These are phyloP conservation scores for Penstemon davidsonii DNA, from an alignment of 257 asterid genomes.

Conservation along the genomic window DNA sequence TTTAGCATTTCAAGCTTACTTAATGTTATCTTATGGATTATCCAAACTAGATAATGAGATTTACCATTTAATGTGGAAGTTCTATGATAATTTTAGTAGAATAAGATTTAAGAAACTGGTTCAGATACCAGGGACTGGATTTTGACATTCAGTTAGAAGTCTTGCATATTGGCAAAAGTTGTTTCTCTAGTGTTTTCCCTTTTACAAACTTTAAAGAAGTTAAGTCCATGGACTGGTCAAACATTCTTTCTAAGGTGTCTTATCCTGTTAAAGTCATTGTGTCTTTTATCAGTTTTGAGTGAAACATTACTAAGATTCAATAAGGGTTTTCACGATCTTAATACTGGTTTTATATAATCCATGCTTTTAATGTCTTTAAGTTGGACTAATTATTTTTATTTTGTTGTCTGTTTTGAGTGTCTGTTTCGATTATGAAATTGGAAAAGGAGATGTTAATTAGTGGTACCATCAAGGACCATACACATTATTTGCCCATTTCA, in stretches of 20 bases:
- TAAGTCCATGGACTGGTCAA: background rate
- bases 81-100: background rate
- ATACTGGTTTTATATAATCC: background rate
- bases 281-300: background rate
- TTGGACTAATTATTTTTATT: background rate
- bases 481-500: background rate
- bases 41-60: background rate
- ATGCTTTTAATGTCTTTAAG: conserved; percentile 1
- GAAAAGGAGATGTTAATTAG: background rate
- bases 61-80: background rate
- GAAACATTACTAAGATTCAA: background rate
- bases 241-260: too few relatives aligned
- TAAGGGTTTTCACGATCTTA: conserved; percentile 5
- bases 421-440: conserved; percentile 2
- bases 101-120: background rate
- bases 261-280: too few relatives aligned
- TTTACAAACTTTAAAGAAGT: background rate
- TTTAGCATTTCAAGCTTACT: background rate
- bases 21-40: background rate
- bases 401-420: background rate
- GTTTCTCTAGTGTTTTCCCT: too few relatives aligned
- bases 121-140: background rate
- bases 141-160: background rate
- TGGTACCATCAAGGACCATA: conserved; percentile 2
- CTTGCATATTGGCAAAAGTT: too few relatives aligned